Conservation (phyloP, 176 grass and related monocot genomes). For the Ensete glaucum region DNA sequence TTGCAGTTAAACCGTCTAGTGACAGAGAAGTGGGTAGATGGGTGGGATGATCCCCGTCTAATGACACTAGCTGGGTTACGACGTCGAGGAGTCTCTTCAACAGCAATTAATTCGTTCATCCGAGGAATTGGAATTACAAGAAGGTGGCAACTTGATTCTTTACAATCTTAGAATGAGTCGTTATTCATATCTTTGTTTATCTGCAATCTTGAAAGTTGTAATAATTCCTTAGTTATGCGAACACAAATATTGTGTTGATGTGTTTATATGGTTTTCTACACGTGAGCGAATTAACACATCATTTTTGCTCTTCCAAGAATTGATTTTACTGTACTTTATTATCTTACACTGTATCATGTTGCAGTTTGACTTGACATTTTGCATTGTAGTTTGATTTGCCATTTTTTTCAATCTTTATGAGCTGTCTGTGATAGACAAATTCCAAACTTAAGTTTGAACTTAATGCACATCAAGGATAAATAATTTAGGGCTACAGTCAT, state of each 20-base stretch:
- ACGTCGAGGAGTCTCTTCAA: slow-evolving; percentile 76
- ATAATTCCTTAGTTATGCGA: not conserved
- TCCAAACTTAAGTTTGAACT: not conserved
- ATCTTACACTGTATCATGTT: too few relatives aligned
- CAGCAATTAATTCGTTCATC: slow-evolving; percentile 87
- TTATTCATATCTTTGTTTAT: not conserved
- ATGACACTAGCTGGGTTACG: slow-evolving; percentile 82
- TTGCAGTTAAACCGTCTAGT: slow-evolving; percentile 79
- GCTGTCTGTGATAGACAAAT: too few relatives aligned
- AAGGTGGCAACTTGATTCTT: slow-evolving; percentile 44
- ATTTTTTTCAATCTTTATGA: too few relatives aligned
- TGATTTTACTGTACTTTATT: too few relatives aligned
- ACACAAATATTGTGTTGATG: not conserved
- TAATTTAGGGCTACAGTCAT: not conserved
- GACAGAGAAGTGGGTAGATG: slow-evolving; percentile 94
- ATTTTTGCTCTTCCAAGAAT: too few relatives aligned
- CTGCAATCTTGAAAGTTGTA: not conserved
- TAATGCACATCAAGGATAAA: not conserved
- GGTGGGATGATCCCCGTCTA: slow-evolving; percentile 96
- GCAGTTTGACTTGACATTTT: too few relatives aligned
- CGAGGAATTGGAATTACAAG: slow-evolving; percentile 97
- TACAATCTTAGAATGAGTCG: not conserved
- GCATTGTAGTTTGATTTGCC: too few relatives aligned
- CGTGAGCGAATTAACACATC: too few relatives aligned
- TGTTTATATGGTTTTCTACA: too few relatives aligned